Conservation (phyloP, 129 eudicot genomes). For the Centella asiatica region DNA sequence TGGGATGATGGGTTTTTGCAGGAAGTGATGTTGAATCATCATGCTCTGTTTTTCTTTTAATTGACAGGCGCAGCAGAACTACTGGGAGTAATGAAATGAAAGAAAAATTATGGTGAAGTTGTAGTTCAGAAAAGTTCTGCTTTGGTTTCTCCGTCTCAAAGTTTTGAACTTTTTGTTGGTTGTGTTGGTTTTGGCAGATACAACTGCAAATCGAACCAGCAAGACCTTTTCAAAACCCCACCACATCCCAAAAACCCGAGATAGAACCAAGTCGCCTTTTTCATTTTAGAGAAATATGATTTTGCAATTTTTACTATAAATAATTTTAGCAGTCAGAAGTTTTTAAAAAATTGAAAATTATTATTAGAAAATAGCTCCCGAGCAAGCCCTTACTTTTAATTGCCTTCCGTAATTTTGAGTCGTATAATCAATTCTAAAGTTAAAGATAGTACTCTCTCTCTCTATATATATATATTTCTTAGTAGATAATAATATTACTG, state of each 20-base stretch:
- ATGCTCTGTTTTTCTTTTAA: neutral
- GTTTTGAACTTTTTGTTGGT: neutral
- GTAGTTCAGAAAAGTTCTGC: neutral
- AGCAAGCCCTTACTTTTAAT: no score
- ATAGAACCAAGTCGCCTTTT: neutral
- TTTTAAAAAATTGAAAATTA: no score
- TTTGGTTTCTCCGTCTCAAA: conserved; percentile 5
- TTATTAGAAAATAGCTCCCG: no score
- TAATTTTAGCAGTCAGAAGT: no score
- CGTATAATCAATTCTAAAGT: no score
- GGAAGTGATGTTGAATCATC: conserved; percentile 17
- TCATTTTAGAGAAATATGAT: no score
- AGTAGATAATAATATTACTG: no score
- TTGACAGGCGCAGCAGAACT: neutral
- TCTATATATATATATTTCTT: no score
- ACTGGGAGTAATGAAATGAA: neutral
- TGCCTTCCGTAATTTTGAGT: no score
- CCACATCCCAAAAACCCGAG: neutral
- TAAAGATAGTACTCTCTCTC: no score
- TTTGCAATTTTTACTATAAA: no score
- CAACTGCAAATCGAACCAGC: neutral
- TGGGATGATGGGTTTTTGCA: neutral
- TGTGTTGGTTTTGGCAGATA: neutral
- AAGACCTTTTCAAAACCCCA: no score
- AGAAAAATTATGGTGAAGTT: neutral